phyloP scores from a whole-genome alignment of 257 asterid genomes.

The Orobanche coerulescens region DNA sequence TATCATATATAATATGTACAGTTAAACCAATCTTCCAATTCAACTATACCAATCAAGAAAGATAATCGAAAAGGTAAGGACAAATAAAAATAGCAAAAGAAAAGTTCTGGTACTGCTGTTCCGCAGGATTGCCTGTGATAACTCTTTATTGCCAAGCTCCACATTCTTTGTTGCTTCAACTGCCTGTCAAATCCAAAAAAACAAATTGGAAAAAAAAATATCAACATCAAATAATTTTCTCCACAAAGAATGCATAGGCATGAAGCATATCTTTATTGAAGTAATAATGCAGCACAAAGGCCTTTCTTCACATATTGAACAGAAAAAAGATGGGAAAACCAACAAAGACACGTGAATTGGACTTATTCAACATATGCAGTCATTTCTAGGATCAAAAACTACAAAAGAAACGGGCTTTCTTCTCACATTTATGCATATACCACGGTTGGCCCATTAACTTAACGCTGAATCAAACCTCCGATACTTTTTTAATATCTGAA shows the following conservation, averaged over 20 bases:
- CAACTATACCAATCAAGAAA: constrained; percentile 86
- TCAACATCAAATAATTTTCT: no score
- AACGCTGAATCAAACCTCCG: no score
- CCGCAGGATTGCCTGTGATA: constrained; percentile 71
- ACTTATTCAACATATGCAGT: background rate
- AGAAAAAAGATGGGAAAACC: background rate
- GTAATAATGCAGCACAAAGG: background rate
- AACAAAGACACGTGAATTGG: background rate
- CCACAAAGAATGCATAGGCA: background rate
- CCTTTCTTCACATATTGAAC: no score
- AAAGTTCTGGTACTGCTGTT: constrained; percentile 91
- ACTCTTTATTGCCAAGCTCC: constrained; percentile 84
- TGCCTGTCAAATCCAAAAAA: constrained; percentile 44
- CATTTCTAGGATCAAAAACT: background rate
- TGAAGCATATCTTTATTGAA: background rate
- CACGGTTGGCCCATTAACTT: no score
- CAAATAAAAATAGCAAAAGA: constrained; percentile 73
- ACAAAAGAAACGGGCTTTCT: no score
- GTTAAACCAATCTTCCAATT: constrained; percentile 19
- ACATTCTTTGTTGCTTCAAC: constrained; percentile 85
- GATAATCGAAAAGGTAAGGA: constrained; percentile 69
- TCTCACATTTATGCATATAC: no score
- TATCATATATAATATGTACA: constrained; percentile 1
- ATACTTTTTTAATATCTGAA: no score
- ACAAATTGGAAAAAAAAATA: background rate